Conservation (phyloP, 2,329 filamentous ascomycete genomes). For the Colletotrichum lini region DNA sequence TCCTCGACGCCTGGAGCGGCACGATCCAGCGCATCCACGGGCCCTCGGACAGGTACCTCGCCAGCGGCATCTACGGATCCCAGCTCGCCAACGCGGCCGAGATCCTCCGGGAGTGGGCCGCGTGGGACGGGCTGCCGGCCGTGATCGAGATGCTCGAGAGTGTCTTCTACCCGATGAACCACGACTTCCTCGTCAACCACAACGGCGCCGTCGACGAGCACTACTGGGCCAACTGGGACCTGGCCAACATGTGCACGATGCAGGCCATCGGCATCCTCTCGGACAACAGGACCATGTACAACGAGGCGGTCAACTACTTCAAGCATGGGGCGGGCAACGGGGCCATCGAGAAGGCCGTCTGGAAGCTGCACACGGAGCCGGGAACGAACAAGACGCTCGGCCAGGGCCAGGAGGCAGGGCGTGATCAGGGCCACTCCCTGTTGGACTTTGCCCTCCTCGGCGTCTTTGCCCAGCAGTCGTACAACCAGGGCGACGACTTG, state of each 20-base stretch:
- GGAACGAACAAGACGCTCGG: conserved; percentile 50
- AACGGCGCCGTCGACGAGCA: conserved; percentile 52
- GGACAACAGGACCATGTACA: conserved; percentile 58
- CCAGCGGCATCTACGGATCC: conserved; percentile 61
- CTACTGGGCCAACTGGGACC: conserved; percentile 62
- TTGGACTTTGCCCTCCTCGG: conserved; percentile 57
- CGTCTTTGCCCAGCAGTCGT: conserved; percentile 57
- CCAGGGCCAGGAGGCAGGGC: conserved; percentile 58
- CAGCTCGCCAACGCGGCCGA: conserved; percentile 63
- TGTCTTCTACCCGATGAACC: conserved; percentile 57
- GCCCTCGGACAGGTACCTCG: conserved; percentile 55
- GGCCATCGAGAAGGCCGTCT: conserved; percentile 51
- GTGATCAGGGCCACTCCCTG: conserved; percentile 61
- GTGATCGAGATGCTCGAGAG: conserved; percentile 51
- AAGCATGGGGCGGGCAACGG: conserved; percentile 56
- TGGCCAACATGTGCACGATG: conserved; percentile 58
- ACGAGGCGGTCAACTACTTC: conserved; percentile 58
- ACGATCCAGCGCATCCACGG: conserved; percentile 53
- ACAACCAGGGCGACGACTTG: conserved; percentile 59
- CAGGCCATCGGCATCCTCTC: conserved; percentile 58
- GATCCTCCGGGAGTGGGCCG: conserved; percentile 53
- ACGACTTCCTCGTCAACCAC: conserved; percentile 54
- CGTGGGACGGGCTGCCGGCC: conserved; percentile 49
- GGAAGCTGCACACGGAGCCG: conserved; percentile 49
- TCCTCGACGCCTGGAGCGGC: conserved; percentile 56